These are phyloP conservation scores for Murraya koenigii DNA, from an alignment of 345 rosid genomes.

Conservation along the genomic window DNA sequence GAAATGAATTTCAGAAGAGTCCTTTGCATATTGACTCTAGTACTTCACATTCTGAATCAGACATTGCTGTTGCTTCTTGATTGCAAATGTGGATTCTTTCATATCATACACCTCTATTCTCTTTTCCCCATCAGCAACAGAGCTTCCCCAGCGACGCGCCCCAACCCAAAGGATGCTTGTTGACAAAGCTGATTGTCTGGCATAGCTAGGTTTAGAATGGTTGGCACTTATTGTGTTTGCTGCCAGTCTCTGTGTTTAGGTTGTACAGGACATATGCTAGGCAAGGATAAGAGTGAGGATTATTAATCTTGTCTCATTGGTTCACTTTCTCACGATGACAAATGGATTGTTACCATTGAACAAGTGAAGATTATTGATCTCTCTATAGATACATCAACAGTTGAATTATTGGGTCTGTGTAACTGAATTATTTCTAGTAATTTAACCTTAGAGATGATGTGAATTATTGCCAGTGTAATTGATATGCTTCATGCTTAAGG, in stretches of 20 bases:
- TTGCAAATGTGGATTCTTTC: not conserved
- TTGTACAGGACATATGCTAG: not conserved
- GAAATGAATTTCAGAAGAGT: constrained; percentile 86
- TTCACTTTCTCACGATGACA: not conserved
- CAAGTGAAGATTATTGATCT: not conserved
- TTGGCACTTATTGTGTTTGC: not conserved
- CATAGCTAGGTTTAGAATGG: not conserved
- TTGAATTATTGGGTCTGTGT: too few species aligned
- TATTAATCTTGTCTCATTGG: not conserved
- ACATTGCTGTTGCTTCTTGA: constrained; percentile 47
- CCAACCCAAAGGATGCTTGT: not conserved
- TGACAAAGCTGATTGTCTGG: not conserved
- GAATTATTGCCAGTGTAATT: too few species aligned
- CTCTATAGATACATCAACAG: not conserved
- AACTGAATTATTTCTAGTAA: too few species aligned
- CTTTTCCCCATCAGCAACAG: not conserved
- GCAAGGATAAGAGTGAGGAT: not conserved
- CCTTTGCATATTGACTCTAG: constrained; percentile 50
- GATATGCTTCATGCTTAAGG: too few species aligned
- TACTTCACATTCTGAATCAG: constrained; percentile 33
- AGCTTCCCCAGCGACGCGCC: too few species aligned
- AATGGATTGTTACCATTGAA: not conserved
- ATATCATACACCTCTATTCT: not conserved
- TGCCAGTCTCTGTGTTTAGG: not conserved
- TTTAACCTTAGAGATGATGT: too few species aligned